phyloP scores from a whole-genome alignment of 257 asterid genomes.

The Mentha longifolia region DNA sequence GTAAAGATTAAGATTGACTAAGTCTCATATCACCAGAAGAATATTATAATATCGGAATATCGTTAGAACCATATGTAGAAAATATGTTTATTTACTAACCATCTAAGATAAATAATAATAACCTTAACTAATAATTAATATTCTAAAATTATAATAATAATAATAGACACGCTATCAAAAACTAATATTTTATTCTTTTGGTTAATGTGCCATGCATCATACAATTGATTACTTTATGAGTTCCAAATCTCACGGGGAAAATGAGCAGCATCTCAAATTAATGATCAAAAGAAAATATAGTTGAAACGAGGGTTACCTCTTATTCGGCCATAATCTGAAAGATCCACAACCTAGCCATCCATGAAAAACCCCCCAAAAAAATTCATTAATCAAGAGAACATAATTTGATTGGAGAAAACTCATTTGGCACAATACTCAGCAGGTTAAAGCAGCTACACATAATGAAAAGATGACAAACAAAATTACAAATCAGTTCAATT shows the following conservation, averaged over 20 bases:
- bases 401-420: background rate
- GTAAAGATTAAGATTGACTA: too few species aligned
- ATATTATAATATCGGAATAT: too few species aligned
- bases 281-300: slow-evolving; percentile 18
- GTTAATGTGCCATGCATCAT: background rate
- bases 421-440: slow-evolving; percentile 14
- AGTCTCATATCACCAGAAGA: too few species aligned
- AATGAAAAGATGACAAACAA: slow-evolving; percentile 16
- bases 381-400: slow-evolving; percentile 10
- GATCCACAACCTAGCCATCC: slow-evolving; percentile 74
- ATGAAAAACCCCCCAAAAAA: background rate
- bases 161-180: too few species aligned
- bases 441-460: slow-evolving; percentile 25
- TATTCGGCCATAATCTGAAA: slow-evolving; percentile 85
- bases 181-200: slow-evolving; percentile 8
- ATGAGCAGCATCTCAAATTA: slow-evolving; percentile 21
- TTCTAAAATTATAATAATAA: too few species aligned
- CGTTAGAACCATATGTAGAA: too few species aligned
- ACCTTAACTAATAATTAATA: too few species aligned
- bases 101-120: too few species aligned
- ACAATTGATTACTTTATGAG: slow-evolving; percentile 13
- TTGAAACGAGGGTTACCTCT: slow-evolving; percentile 63
- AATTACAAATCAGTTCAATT: slow-evolving; percentile 3
- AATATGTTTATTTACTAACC: too few species aligned
- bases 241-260: background rate